Percentiles rank a stretch among this genome's conserved stretches.
These are phyloP conservation scores for Onygenales sp. DNA, from an alignment of 2,329 filamentous ascomycete species.

Conservation along the genomic window DNA sequence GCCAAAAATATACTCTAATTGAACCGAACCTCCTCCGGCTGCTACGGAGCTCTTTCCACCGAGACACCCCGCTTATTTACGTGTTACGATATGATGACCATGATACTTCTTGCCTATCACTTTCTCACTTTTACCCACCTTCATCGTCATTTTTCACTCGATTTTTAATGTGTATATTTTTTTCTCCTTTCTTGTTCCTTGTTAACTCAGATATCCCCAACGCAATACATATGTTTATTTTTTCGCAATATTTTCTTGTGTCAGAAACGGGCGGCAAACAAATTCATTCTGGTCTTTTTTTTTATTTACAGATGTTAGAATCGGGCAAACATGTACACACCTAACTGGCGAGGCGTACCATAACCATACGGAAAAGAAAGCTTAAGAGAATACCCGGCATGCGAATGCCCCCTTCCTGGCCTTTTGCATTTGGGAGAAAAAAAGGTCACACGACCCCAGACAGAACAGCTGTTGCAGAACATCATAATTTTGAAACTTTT, in stretches of 20 bases:
- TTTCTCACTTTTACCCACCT: not conserved
- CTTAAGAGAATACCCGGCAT: no score
- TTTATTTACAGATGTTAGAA: not conserved
- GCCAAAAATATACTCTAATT: constrained; percentile 4
- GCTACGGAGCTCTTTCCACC: no score
- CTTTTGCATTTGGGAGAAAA: no score
- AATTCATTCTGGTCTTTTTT: not conserved
- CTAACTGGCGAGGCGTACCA: no score
- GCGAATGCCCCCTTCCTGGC: no score
- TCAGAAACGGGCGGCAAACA: no score
- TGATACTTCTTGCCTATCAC: constrained; percentile 6
- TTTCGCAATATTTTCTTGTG: not conserved
- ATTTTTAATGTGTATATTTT: not conserved
- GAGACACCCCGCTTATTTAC: constrained; percentile 7
- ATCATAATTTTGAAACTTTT: no score
- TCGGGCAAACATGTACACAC: no score
- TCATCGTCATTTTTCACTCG: not conserved
- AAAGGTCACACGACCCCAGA: no score
- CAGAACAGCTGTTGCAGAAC: no score
- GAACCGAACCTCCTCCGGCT: not conserved
- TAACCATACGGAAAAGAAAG: no score
- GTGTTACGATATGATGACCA: constrained; percentile 15
- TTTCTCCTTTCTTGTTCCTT: not conserved
- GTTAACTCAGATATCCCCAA: not conserved
- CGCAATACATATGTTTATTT: not conserved